Conservation (phyloP, 768 basidiomycete species). For the Termitomyces sp. region DNA sequence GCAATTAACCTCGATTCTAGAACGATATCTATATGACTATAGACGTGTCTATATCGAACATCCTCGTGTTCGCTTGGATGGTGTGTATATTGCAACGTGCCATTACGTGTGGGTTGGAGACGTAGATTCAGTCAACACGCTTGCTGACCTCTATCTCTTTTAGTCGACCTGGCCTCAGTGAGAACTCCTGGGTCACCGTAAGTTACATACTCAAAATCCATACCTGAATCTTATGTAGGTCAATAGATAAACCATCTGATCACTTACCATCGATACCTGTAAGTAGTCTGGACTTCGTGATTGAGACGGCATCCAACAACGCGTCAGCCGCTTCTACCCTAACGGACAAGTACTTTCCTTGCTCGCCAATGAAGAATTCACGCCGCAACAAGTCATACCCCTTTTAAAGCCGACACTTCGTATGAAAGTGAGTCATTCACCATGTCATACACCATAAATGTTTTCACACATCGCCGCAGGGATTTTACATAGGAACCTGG, state of each 20-base stretch:
- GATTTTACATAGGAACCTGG: slow-evolving; percentile 71
- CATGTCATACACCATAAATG: not conserved
- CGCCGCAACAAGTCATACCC: slow-evolving; percentile 69
- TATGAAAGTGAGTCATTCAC: slow-evolving; percentile 54
- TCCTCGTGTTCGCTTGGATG: slow-evolving; percentile 79
- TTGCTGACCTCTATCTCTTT: not conserved
- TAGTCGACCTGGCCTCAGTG: slow-evolving; percentile 51
- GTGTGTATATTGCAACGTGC: slow-evolving; percentile 88
- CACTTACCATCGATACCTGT: slow-evolving; percentile 92
- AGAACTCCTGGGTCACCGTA: slow-evolving; percentile 86
- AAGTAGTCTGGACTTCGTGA: slow-evolving; percentile 18
- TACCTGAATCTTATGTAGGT: slow-evolving; percentile 3
- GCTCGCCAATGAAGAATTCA: slow-evolving; percentile 72
- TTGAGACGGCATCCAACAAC: not conserved
- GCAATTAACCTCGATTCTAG: slow-evolving; percentile 42
- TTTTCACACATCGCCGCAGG: slow-evolving; percentile 33
- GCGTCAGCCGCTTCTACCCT: slow-evolving; percentile 74
- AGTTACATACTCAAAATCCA: slow-evolving; percentile 18
- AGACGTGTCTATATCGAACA: slow-evolving; percentile 79
- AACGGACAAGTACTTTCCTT: slow-evolving; percentile 84
- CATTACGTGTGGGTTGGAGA: slow-evolving; percentile 67
- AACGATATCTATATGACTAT: slow-evolving; percentile 56
- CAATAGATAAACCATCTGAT: slow-evolving; percentile 74
- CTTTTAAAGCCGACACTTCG: slow-evolving; percentile 70
- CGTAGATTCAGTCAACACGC: not conserved